Percentiles rank a stretch among this genome's conserved stretches.
Conservation (phyloP, 2,329 filamentous ascomycete species). For the Fusarium begoniae region DNA sequence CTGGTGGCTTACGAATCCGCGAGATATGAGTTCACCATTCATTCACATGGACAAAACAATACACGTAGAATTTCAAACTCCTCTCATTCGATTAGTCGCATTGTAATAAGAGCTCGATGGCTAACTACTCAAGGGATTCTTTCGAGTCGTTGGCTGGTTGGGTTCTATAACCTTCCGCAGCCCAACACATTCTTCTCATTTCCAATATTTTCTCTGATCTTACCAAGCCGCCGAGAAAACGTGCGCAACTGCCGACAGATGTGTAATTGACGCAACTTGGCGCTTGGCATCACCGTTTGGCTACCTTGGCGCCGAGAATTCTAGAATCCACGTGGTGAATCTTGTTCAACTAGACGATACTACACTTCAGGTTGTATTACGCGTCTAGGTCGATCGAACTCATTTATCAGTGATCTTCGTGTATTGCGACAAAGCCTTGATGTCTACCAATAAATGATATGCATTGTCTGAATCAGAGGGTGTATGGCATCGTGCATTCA, state of each 20-base stretch:
- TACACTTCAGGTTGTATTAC: neutral
- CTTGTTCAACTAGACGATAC: neutral
- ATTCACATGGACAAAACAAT: accelerated
- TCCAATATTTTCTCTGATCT: neutral
- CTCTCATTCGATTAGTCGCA: too few species aligned
- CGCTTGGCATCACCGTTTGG: neutral
- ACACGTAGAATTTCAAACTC: accelerated
- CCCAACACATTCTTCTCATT: neutral
- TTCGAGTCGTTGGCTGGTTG: too few species aligned
- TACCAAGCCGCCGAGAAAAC: neutral
- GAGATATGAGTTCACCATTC: too few species aligned
- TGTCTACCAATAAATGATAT: too few species aligned
- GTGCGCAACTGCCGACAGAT: neutral
- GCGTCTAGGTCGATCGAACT: neutral
- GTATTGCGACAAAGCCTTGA: neutral
- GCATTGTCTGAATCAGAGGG: neutral
- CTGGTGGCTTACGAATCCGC: too few species aligned
- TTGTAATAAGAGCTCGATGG: neutral
- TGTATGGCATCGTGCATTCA: neutral
- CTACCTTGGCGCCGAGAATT: slow-evolving; percentile 5
- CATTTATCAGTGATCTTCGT: neutral
- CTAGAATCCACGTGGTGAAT: neutral
- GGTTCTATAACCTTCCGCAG: too few species aligned
- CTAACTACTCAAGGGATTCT: neutral
- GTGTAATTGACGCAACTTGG: neutral